phyloP scores from a whole-genome alignment of 768 basidiomycete species.

The Chalciporus sphaerocephalus region DNA sequence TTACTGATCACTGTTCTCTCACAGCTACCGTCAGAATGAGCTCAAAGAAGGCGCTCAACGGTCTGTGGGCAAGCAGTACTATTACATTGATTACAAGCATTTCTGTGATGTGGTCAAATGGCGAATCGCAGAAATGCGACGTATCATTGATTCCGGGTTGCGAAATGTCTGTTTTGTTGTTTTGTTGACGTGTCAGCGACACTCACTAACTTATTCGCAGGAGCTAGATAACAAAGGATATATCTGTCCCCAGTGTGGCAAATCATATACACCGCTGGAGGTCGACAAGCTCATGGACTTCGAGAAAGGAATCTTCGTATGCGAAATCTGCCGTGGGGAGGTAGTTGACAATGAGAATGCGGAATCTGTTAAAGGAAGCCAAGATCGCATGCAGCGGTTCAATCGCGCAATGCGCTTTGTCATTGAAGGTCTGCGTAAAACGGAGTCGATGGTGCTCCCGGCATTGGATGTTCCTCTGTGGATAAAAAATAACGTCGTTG shows the following conservation, averaged over 20 bases:
- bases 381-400: constrained; percentile 95
- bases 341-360: constrained; percentile 89
- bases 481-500: constrained; percentile 70
- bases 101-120: constrained; percentile 99
- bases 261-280: constrained; percentile 81
- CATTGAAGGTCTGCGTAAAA: constrained; percentile 81
- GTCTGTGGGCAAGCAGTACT: constrained; percentile 86
- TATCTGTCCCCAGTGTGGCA: constrained; percentile 84
- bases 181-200: neutral
- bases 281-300: constrained; percentile 81
- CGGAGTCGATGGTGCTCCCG: constrained; percentile 82
- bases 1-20: constrained; percentile 2
- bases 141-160: constrained; percentile 81
- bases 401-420: constrained; percentile 88
- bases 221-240: constrained; percentile 98
- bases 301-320: constrained; percentile 59
- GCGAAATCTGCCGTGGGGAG: constrained; percentile 85
- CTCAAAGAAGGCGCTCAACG: constrained; percentile 86
- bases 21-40: constrained; percentile 86
- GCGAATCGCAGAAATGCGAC: constrained; percentile 89
- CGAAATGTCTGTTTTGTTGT: constrained; percentile 61
- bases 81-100: constrained; percentile 91
- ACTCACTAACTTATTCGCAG: constrained; percentile 37
- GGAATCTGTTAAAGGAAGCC: constrained; percentile 76
- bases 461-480: constrained; percentile 79